Base-by-base conservation (phyloP, 108 stramenopile genomes). In the Pseudonitzschia pungens region DNA sequence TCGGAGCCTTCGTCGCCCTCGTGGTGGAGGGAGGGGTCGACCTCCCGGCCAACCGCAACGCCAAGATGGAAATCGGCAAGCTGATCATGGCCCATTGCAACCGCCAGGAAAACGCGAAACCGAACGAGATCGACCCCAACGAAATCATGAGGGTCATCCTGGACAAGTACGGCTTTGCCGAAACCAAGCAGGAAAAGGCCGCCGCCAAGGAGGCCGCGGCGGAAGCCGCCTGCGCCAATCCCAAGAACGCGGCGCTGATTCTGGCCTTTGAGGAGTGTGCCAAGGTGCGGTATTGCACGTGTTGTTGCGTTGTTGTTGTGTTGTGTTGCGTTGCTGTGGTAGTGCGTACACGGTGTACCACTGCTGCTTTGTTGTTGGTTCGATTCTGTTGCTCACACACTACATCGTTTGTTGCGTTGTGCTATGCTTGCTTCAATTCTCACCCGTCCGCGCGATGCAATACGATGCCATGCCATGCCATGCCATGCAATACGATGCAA, bases 151-250 rank as follows among this genome's bases (percentile, higher is more conserved):
- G 82, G 62, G 44, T 70, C 15, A 66, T 89, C 12, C 50, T 86
- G 26, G 76, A 87, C 55, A 86, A 90, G 60, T 91, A 73, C 79
- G 93, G 93, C 14, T 81, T 89, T 42, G 73, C 65, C n/a, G 70
- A 74, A 22, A 59, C 12, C 16, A 90, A 92, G 45, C 77, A 67
- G 24, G 83, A 64, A 29, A 81, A 82, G 32, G 65, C 71, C 16
- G 74, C 65, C 27, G 69, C 73, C 20, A 83, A 77, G 65, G 71
- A 82, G 44, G 78, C 77, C 36, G 86, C 86, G 21, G 50, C 80
- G 14, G 77, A 65, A 36, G 36, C 62, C 6, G 42, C 70, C 11
- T 89, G 89, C 68, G 68, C 43, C 2, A 73, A 73, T 55, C 79
- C 85, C 28, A 86, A 74, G 27, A 94, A 94, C 78, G 90, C 81